phyloP scores from a whole-genome alignment of 148 eudicot species.

The Vaccinium corymbosum region DNA sequence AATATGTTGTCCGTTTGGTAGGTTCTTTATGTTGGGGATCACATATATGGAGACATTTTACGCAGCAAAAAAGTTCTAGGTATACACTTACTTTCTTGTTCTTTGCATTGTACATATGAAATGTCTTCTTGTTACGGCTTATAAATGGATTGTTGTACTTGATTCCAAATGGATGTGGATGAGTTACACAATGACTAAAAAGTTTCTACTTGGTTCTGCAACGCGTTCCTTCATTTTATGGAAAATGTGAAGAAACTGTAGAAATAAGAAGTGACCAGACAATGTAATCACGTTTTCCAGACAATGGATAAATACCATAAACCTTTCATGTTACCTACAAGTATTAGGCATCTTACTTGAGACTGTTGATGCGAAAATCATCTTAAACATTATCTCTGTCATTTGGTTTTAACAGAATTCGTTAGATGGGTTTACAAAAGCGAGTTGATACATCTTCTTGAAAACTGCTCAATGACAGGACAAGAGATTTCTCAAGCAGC shows the following conservation, averaged over 20 bases:
- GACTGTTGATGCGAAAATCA: background rate
- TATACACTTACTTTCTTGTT: conserved; percentile 26
- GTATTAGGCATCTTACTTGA: background rate
- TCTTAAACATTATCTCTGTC: background rate
- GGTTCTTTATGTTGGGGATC: conserved; percentile 97
- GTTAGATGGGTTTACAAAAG: background rate
- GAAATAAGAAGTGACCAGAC: background rate
- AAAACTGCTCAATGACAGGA: background rate
- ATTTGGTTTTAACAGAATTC: background rate
- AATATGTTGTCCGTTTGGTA: conserved; percentile 27
- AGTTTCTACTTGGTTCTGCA: background rate
- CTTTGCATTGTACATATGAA: background rate
- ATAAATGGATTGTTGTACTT: background rate
- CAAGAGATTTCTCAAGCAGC: background rate
- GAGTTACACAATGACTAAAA: background rate
- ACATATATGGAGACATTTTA: conserved; percentile 93
- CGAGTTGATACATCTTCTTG: background rate
- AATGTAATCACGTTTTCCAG: background rate
- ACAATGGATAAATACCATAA: background rate
- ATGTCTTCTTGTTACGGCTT: background rate
- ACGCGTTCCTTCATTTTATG: background rate
- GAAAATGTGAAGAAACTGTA: background rate
- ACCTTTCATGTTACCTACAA: background rate
- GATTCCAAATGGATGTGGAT: background rate
- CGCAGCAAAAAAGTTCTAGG: conserved; percentile 95